These are phyloP conservation scores for Globisporangium camurandrum DNA, from an alignment of 352 stramenopile genomes.

Conservation along the genomic window DNA sequence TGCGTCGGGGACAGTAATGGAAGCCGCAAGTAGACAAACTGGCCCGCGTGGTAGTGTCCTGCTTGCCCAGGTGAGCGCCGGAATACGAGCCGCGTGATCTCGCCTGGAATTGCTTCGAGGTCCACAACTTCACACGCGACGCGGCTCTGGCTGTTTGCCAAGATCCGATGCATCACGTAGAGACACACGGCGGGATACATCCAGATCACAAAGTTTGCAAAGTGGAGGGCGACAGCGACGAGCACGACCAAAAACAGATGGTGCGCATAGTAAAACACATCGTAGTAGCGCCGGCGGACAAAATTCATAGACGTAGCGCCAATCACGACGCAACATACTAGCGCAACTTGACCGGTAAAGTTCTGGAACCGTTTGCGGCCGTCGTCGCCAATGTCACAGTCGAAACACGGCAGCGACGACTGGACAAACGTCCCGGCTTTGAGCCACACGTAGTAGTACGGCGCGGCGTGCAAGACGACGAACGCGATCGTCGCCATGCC, in stretches of 20 bases:
- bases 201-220: constrained; percentile 76
- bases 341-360: constrained; percentile 62
- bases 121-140: constrained; percentile 74
- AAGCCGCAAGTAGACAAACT: constrained; percentile 75
- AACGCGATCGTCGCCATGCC: constrained; percentile 61
- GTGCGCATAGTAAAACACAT: constrained; percentile 86
- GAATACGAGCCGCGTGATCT: constrained; percentile 80
- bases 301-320: constrained; percentile 60
- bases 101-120: constrained; percentile 71
- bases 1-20: constrained; percentile 64
- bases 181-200: constrained; percentile 77
- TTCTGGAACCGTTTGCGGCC: constrained; percentile 64
- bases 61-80: constrained; percentile 62
- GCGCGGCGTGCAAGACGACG: constrained; percentile 52
- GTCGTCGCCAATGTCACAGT: constrained; percentile 62
- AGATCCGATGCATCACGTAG: constrained; percentile 77
- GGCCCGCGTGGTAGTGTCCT: constrained; percentile 73
- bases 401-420: constrained; percentile 50
- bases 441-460: constrained; percentile 73
- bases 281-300: constrained; percentile 74
- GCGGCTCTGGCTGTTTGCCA: constrained; percentile 56
- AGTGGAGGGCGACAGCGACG: constrained; percentile 60
- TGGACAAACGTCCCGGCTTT: constrained; percentile 42
- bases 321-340: constrained; percentile 69
- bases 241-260: constrained; percentile 83